Evolutionary conservation across 345 rosid species (phyloP).

Genomic region (Noccaea bulbosa): DNA sequence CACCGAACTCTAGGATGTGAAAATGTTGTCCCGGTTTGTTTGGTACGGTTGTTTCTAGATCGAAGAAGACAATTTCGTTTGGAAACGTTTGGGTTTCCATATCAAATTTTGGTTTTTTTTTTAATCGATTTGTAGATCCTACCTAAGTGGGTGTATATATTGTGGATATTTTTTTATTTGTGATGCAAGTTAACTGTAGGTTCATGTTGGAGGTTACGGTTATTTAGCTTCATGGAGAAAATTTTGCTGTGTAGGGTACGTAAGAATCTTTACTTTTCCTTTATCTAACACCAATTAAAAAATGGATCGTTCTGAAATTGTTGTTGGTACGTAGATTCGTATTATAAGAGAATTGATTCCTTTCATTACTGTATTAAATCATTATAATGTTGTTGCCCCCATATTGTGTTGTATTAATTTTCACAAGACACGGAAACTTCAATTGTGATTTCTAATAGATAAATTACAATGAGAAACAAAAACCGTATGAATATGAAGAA

Average conservation of each 20-base stretch:
- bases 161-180: conserved; percentile 49
- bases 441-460: not conserved
- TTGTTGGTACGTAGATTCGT: conserved; percentile 36
- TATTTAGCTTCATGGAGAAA: conserved; percentile 42
- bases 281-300: conserved; percentile 28
- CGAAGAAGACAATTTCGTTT: conserved; percentile 73
- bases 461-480: not conserved
- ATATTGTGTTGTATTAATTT: not conserved
- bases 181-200: conserved; percentile 49
- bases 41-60: conserved; percentile 87
- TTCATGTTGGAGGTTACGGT: conserved; percentile 49
- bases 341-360: conserved; percentile 28
- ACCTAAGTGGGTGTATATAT: conserved; percentile 39
- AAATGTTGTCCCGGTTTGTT: conserved; percentile 61
- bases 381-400: conserved; percentile 11
- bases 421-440: conserved; percentile 16
- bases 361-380: not conserved
- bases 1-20: conserved; percentile 81
- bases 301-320: not conserved
- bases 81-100: conserved; percentile 38
- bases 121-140: not conserved
- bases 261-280: conserved; percentile 42
- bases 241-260: conserved; percentile 39
- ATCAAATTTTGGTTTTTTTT: not conserved
- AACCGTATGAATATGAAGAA: too few species aligned